Percentiles rank a stretch among this genome's conserved stretches.
Conservation (phyloP, 805 yeast species). For the Yamadazyma phyllophila region DNA sequence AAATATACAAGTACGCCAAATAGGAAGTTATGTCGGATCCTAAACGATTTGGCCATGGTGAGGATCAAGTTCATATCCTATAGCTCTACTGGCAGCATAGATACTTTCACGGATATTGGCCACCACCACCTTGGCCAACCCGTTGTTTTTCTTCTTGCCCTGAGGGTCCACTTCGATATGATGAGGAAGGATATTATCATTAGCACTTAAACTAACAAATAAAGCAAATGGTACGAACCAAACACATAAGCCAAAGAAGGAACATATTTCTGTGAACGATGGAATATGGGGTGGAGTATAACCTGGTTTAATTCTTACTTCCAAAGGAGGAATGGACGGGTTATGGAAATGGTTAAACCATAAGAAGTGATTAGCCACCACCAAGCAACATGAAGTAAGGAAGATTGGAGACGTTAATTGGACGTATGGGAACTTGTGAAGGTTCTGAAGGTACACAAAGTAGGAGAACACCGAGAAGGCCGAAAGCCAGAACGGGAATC, state of each 20-base stretch:
- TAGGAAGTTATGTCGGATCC: neutral
- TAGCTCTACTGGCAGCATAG: constrained; percentile 45
- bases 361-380: constrained; percentile 74
- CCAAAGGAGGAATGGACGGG: constrained; percentile 69
- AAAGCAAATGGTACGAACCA: constrained; percentile 94
- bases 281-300: constrained; percentile 70
- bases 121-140: constrained; percentile 67
- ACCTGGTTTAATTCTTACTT: constrained; percentile 53
- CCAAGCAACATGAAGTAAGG: constrained; percentile 66
- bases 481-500: constrained; percentile 70
- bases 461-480: constrained; percentile 70
- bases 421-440: constrained; percentile 81
- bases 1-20: neutral
- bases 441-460: constrained; percentile 70
- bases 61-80: constrained; percentile 66
- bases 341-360: constrained; percentile 87
- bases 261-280: constrained; percentile 84
- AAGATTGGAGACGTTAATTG: constrained; percentile 70
- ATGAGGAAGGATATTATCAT: constrained; percentile 81
- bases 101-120: constrained; percentile 48
- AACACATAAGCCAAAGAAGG: constrained; percentile 88
- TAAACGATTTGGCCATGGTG: constrained; percentile 49
- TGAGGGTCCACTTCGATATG: constrained; percentile 30
- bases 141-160: constrained; percentile 35
- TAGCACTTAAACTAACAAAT: constrained; percentile 88